Evolutionary conservation across 83 land plant species (phyloP).

Genomic region (Isoetes engelmannii): DNA sequence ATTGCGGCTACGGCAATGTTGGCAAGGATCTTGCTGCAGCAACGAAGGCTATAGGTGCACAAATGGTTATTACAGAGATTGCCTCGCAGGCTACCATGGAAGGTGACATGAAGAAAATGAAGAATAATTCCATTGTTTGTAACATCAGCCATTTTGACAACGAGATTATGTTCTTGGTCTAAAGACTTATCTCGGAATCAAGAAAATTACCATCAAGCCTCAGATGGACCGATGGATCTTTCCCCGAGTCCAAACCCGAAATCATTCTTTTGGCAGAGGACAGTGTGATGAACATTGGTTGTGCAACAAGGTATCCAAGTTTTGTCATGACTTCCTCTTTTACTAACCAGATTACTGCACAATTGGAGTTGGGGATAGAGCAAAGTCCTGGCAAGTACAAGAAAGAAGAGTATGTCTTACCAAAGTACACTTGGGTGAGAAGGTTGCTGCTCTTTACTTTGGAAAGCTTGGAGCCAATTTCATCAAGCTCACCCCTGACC

Average conservation of each 20-base stretch:
- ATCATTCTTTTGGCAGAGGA: constrained; percentile 83
- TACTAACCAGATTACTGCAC: constrained; percentile 47
- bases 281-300: constrained; percentile 79
- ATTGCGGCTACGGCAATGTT: constrained; percentile 69
- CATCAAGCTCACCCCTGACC: constrained; percentile 62
- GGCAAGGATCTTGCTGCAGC: constrained; percentile 75
- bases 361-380: too few relatives aligned
- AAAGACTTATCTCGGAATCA: constrained; percentile 29
- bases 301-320: constrained; percentile 86
- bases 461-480: constrained; percentile 76
- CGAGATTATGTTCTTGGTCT: constrained; percentile 32
- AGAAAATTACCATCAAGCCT: constrained; percentile 74
- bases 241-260: constrained; percentile 60
- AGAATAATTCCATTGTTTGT: constrained; percentile 57
- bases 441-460: constrained; percentile 66
- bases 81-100: constrained; percentile 46
- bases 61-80: constrained; percentile 61
- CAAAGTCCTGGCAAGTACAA: constrained; percentile 51
- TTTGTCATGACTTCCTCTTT: constrained; percentile 94
- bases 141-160: constrained; percentile 38
- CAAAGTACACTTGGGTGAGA: constrained; percentile 90
- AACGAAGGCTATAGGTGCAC: constrained; percentile 60
- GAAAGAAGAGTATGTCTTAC: constrained; percentile 82
- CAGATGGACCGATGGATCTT: constrained; percentile 79
- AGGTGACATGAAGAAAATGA: constrained; percentile 38